phyloP scores from a whole-genome alignment of 805 yeast genomes.

The Wickerhamomyces subpelliculosus region DNA sequence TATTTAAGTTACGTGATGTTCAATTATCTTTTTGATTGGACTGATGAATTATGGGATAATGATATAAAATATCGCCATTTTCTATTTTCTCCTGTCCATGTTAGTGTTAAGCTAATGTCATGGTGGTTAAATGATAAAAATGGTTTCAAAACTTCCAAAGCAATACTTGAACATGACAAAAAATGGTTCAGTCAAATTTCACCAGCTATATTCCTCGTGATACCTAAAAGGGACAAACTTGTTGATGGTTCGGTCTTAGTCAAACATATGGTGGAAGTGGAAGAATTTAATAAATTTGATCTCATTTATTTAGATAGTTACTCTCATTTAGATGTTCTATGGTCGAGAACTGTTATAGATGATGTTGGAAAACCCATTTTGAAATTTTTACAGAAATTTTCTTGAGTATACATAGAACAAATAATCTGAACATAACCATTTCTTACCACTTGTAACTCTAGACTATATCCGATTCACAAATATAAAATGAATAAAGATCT shows the following conservation, averaged over 20 bases:
- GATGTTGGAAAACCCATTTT: slow-evolving; percentile 50
- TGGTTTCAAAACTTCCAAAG: slow-evolving; percentile 34
- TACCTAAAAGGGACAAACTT: slow-evolving; percentile 67
- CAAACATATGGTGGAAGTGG: slow-evolving; percentile 56
- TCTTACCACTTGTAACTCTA: no score
- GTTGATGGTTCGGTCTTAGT: slow-evolving; percentile 70
- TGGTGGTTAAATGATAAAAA: slow-evolving; percentile 75
- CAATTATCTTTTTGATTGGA: slow-evolving; percentile 84
- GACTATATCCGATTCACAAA: no score
- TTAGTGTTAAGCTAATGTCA: slow-evolving; percentile 73
- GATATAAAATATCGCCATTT: slow-evolving; percentile 67
- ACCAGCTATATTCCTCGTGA: slow-evolving; percentile 59
- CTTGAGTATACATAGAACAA: neutral
- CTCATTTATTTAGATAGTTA: slow-evolving; percentile 46
- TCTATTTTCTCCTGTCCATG: slow-evolving; percentile 77
- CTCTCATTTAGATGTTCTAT: slow-evolving; percentile 84
- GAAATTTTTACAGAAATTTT: slow-evolving; percentile 21
- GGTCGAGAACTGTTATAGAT: slow-evolving; percentile 77
- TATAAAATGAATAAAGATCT: no score
- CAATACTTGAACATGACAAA: slow-evolving; percentile 42
- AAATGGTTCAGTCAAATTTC: slow-evolving; percentile 47
- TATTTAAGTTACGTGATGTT: slow-evolving; percentile 73
- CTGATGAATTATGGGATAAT: slow-evolving; percentile 68
- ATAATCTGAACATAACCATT: neutral
- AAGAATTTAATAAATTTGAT: slow-evolving; percentile 29